Conservation (phyloP, 2,329 filamentous ascomycete species). For the Lasiodiplodia sp. region DNA sequence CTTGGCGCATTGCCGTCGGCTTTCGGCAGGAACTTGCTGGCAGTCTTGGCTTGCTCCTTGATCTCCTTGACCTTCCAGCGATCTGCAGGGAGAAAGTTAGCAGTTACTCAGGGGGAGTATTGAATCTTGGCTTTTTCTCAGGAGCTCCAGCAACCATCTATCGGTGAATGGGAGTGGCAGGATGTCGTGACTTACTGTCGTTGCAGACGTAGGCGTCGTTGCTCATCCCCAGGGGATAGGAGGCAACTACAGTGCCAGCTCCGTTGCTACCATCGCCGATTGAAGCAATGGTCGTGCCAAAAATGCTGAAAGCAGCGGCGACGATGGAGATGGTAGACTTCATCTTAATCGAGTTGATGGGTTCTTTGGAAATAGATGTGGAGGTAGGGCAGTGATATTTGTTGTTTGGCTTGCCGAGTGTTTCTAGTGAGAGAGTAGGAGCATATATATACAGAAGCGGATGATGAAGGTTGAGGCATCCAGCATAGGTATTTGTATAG, state of each 20-base stretch:
- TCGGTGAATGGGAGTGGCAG: too few species aligned
- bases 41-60: constrained; percentile 13
- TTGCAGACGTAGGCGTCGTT: constrained; percentile 7
- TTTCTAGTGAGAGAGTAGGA: background rate
- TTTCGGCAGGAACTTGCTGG: constrained; percentile 13
- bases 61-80: constrained; percentile 3
- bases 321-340: background rate
- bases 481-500: too few species aligned
- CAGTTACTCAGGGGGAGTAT: background rate
- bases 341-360: background rate
- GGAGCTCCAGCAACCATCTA: too few species aligned
- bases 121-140: background rate
- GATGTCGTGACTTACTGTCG: background rate
- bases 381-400: background rate
- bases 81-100: background rate
- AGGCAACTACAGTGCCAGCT: background rate
- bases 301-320: background rate
- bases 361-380: background rate
- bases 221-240: background rate
- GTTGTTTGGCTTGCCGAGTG: background rate
- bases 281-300: background rate
- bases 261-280: background rate
- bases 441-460: background rate
- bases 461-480: background rate
- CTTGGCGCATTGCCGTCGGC: background rate